Evolutionary conservation across 176 grass and related monocot genomes (phyloP).

Genomic region (maize (Zea mays)): Zm-B73-REFERENCE-NAM-5.0 NC_050098.1:179525501-179526000

Average conservation of each 20-base stretch:
- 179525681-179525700: neutral
- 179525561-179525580: constrained; percentile 93
- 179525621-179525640: neutral
- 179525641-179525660: neutral
- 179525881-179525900: too few relatives aligned
- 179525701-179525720: constrained; percentile 94
- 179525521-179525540: constrained; percentile 97
- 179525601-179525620: constrained; percentile 21
- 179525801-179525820: constrained; percentile 1
- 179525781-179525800: constrained; percentile 63
- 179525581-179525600: constrained; percentile 87
- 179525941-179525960: too few relatives aligned
- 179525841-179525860: too few relatives aligned
- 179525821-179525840: neutral
- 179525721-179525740: constrained; percentile 93
- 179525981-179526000: too few relatives aligned
- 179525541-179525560: constrained; percentile 94
- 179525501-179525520: constrained; percentile 96
- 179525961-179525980: too few relatives aligned
- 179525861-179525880: too few relatives aligned
- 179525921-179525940: too few relatives aligned
- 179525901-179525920: too few relatives aligned
- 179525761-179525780: constrained; percentile 90
- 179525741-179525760: constrained; percentile 90
- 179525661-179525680: neutral